Evolutionary conservation across 2,329 filamentous ascomycete genomes (phyloP).

Genomic region (Albifimbria verrucaria): DNA sequence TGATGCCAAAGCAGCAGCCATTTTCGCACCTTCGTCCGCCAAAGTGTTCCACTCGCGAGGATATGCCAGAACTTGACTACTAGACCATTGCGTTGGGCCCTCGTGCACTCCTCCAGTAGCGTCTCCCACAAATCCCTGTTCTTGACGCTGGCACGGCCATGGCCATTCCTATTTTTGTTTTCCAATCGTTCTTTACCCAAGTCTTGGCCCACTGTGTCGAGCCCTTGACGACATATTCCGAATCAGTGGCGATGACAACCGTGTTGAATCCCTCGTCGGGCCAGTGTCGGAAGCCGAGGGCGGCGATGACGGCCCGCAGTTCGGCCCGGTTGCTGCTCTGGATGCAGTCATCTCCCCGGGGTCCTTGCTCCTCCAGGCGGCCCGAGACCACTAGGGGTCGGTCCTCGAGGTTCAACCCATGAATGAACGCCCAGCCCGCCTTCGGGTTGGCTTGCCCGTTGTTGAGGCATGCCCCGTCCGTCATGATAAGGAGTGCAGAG

Average conservation of each 20-base stretch:
- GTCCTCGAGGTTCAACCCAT: constrained; percentile 12
- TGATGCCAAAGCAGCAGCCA: constrained; percentile 21
- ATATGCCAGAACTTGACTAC: constrained; percentile 46
- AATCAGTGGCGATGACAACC: constrained; percentile 53
- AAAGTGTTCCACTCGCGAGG: constrained; percentile 35
- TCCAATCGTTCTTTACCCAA: constrained; percentile 47
- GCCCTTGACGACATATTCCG: constrained; percentile 45
- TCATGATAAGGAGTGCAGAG: neutral
- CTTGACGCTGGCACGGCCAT: constrained; percentile 31
- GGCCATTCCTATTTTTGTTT: constrained; percentile 14
- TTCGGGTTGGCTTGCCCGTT: constrained; percentile 27
- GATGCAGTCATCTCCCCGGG: constrained; percentile 28
- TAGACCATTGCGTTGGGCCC: constrained; percentile 21
- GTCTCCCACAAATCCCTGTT: constrained; percentile 52
- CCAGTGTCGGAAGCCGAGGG: constrained; percentile 43
- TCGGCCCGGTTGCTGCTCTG: constrained; percentile 51
- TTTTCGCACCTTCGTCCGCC: constrained; percentile 38
- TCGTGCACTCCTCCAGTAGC: constrained; percentile 39
- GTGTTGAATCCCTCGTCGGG: constrained; percentile 32
- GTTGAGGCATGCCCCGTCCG: constrained; percentile 29
- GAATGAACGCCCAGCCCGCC: constrained; percentile 38
- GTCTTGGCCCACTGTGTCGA: constrained; percentile 36
- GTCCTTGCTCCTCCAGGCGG: constrained; percentile 40
- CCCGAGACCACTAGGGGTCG: constrained; percentile 16
- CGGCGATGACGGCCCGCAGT: constrained; percentile 51